Conservation (phyloP, 257 asterid species). For the Ballota nigra region DNA sequence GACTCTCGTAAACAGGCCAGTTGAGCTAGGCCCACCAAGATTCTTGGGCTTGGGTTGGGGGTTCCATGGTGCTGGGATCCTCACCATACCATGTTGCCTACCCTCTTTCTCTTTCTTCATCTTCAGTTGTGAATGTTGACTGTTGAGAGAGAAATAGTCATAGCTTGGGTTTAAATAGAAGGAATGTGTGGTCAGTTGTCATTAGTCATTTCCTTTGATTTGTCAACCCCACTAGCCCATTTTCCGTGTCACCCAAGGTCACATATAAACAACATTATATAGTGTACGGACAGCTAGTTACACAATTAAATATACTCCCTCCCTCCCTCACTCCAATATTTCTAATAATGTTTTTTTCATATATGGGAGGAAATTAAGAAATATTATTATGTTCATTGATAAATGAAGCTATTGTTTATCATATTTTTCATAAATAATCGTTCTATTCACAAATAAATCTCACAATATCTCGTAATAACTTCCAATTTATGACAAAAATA, state of each 20-base stretch:
- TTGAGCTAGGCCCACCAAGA: constrained; percentile 26
- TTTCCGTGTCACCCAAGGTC: constrained; percentile 42
- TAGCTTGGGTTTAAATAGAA: constrained; percentile 17
- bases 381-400: no score
- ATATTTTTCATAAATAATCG: no score
- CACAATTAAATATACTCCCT: no score
- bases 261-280: not conserved
- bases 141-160: constrained; percentile 5
- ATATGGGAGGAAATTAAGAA: no score
- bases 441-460: no score
- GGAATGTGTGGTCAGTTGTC: not conserved
- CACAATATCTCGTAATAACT: no score
- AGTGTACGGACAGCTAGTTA: no score
- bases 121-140: not conserved
- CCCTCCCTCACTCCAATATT: no score
- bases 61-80: constrained; percentile 30
- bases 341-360: no score
- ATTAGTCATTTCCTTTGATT: not conserved
- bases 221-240: constrained; percentile 24
- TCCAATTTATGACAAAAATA: no score
- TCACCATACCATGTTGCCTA: constrained; percentile 63
- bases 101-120: constrained; percentile 74
- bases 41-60: constrained; percentile 24
- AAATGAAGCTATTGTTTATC: no score
- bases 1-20: constrained; percentile 44